A percentile compares a stretch with the other conserved stretches of the same genome.
These are phyloP conservation scores for Canavalia gladiata DNA, from an alignment of 306 rosid genomes.

Conservation along the genomic window DNA sequence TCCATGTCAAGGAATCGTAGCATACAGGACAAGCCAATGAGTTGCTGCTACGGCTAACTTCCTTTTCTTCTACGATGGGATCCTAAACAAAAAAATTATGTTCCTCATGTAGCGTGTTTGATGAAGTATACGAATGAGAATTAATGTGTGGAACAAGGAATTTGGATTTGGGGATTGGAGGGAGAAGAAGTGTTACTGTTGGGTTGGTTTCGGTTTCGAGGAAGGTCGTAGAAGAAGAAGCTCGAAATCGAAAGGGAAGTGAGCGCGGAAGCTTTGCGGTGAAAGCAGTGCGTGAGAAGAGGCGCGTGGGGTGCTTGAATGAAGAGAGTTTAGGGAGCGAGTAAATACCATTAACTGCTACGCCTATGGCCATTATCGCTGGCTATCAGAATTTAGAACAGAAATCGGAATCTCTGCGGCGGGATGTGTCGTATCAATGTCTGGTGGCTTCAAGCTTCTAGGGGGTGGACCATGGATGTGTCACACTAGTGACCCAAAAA, in stretches of 20 bases:
- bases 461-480: neutral
- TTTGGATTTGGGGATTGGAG: neutral
- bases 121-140: neutral
- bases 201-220: slow-evolving; percentile 55
- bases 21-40: slow-evolving; percentile 92
- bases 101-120: slow-evolving; percentile 2
- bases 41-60: slow-evolving; percentile 46
- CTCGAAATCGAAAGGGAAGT: slow-evolving; percentile 42
- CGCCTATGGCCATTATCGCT: slow-evolving; percentile 53
- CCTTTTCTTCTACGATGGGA: slow-evolving; percentile 57
- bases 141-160: neutral
- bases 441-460: neutral
- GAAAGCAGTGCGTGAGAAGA: slow-evolving; percentile 44
- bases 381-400: slow-evolving; percentile 2
- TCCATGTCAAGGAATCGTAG: slow-evolving; percentile 60
- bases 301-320: slow-evolving; percentile 47
- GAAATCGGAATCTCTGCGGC: neutral
- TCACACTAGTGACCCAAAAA: neutral
- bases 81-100: slow-evolving; percentile 52
- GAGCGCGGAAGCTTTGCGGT: slow-evolving; percentile 34
- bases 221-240: slow-evolving; percentile 63
- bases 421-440: neutral
- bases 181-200: slow-evolving; percentile 44
- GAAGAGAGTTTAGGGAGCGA: slow-evolving; percentile 44
- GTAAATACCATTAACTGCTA: slow-evolving; percentile 37